Evolutionary conservation across 108 stramenopile species (phyloP), one percentile per base, ranked within the genome.

Genomic region (Conticribra weissflogii): DNA sequence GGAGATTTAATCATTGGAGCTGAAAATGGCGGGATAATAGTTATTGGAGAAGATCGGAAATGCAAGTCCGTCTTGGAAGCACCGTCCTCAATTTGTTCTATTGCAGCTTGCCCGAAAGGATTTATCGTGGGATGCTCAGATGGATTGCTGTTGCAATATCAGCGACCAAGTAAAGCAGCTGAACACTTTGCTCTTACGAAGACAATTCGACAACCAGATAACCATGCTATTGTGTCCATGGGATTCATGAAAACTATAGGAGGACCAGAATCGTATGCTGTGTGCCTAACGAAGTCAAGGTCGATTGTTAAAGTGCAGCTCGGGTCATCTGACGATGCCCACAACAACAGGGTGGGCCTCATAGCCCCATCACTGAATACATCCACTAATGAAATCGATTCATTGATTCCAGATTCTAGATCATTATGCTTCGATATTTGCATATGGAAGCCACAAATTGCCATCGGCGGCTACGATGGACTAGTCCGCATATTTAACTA

Each of bases 401-500:
- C 19, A 15, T 14, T 48, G 18, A 47, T 48, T 27, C 46, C 46
- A 12, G 4, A 24, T 18, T 18, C 32, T 46, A 46, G 61, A 28
- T 45, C 61, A 9, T 48, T 62, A n/a, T 45, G 46, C 36, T 17
- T 62, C 2, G 61, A 62, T 47, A 2, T 21, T 3, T 48, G 46
- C 15, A 8, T 16, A 12, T 62, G 61, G 61, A 46, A 9, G 22
- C 61, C 61, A 25, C 25, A 28, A 1, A 15, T 62, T 48, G 61
- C 24, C 8, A 48, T 62, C 32, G 61, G 61, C 27, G 61, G 61
- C 5, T 48, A 62, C 28, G 61, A 62, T 48, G 61, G 61, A 2
- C 25, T 8, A 9, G 23, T 46, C 12, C 61, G 61, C 3, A 22
- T 62, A 2, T 46, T 47, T 7, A 48, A 62, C n/a, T 32, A 48